phyloP scores from a whole-genome alignment of 2,329 filamentous ascomycete genomes.

The Xylariales sp. region DNA sequence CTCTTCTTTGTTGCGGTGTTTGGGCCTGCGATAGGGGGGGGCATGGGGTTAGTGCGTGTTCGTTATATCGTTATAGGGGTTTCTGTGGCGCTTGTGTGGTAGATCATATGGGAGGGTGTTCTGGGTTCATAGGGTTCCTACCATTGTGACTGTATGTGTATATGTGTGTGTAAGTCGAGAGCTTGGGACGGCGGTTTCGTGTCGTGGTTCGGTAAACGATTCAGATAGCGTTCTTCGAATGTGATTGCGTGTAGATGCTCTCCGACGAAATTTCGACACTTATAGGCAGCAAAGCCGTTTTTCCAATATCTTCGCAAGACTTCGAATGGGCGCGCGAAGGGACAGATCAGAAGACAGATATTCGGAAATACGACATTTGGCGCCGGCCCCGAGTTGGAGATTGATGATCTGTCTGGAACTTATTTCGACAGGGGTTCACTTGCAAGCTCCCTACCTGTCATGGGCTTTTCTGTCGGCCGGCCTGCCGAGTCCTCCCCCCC shows the following conservation, averaged over 20 bases:
- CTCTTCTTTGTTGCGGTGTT: slow-evolving; percentile 77
- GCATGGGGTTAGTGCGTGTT: too few species aligned
- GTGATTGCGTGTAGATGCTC: too few species aligned
- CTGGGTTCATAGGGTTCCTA: slow-evolving; percentile 11
- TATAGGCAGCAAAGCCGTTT: too few species aligned
- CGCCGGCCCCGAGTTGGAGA: slow-evolving; percentile 1
- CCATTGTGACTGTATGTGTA: slow-evolving; percentile 20
- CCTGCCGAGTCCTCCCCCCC: too few species aligned
- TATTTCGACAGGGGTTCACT: too few species aligned
- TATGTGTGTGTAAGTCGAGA: background rate
- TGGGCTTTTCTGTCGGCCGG: too few species aligned
- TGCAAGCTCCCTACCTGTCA: too few species aligned
- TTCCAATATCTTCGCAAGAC: slow-evolving; percentile 1
- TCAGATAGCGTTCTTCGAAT: background rate
- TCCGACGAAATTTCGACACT: too few species aligned
- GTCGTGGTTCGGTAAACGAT: background rate
- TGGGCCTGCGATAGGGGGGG: slow-evolving; percentile 53
- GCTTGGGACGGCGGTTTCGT: background rate
- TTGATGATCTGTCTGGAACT: slow-evolving; percentile 7
- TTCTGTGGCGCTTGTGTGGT: too few species aligned
- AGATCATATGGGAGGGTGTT: background rate
- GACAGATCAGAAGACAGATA: background rate
- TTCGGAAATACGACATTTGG: too few species aligned
- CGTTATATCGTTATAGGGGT: too few species aligned
- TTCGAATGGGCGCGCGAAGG: background rate